Percentiles rank a stretch among this genome's conserved stretches.
phyloP scores from a whole-genome alignment of 2,329 filamentous ascomycete genomes.

The Coleophoma crateriformis region DNA sequence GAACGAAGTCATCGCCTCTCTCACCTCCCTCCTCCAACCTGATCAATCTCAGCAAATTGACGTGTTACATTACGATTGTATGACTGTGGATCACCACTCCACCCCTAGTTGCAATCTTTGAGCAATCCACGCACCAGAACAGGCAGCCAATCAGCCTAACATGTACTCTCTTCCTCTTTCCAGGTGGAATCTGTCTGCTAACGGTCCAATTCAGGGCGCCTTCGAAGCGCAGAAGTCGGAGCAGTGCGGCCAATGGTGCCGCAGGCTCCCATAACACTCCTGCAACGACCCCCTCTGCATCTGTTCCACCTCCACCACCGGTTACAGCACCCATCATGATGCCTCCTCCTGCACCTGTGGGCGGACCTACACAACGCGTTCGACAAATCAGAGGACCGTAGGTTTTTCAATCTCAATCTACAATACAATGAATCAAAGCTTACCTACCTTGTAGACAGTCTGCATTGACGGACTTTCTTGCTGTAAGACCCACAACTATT shows the following conservation, averaged over 20 bases:
- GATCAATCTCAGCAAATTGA: too few relatives aligned
- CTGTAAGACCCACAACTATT: conserved; percentile 36
- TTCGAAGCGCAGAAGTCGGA: neutral
- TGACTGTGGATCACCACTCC: too few relatives aligned
- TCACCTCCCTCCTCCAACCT: too few relatives aligned
- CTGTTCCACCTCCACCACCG: conserved; percentile 1
- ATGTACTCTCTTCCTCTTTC: too few relatives aligned
- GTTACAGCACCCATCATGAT: conserved; percentile 3
- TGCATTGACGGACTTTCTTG: conserved; percentile 63
- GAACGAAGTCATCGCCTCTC: too few relatives aligned
- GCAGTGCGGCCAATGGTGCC: neutral
- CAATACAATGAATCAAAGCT: neutral
- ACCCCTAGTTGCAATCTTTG: too few relatives aligned
- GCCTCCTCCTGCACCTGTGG: too few relatives aligned
- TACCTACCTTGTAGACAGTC: conserved; percentile 40
- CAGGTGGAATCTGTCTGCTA: neutral
- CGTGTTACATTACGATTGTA: too few relatives aligned
- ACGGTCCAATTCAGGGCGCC: neutral
- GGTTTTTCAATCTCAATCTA: conserved; percentile 4
- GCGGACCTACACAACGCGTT: neutral
- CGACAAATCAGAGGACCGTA: conserved; percentile 25
- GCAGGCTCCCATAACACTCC: neutral
- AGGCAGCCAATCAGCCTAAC: too few relatives aligned
- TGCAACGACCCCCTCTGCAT: neutral
- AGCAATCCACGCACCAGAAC: too few relatives aligned